Percentiles rank a stretch among this genome's conserved stretches.
phyloP scores from a whole-genome alignment of 78 protist genomes.

The Emiliania huxleyi region DNA sequence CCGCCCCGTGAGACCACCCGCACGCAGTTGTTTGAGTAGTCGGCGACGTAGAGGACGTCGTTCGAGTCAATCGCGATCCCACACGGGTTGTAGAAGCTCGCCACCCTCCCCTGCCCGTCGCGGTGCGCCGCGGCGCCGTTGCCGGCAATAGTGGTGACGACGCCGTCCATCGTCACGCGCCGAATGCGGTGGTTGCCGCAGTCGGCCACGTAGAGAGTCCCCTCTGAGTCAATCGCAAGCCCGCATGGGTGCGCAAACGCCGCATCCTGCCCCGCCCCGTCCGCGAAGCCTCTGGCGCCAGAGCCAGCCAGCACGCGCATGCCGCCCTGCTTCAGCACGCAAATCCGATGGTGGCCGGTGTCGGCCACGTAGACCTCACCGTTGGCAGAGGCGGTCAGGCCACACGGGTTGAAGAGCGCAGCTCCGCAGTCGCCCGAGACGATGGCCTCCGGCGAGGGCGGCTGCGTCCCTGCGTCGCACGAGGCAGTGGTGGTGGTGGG shows the following conservation, averaged over 20 bases:
- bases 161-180: neutral
- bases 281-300: neutral
- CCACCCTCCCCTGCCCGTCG: neutral
- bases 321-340: neutral
- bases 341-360: neutral
- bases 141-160: neutral
- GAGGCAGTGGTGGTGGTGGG: no score
- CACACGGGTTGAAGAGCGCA: conserved; percentile 16
- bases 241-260: neutral
- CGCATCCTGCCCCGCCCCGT: neutral
- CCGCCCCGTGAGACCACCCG: neutral
- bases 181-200: conserved; percentile 14
- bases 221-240: neutral
- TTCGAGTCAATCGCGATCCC: neutral
- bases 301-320: neutral
- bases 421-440: neutral
- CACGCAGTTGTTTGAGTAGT: conserved; percentile 9
- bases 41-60: conserved; percentile 12
- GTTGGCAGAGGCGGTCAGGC: neutral
- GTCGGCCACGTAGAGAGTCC: neutral
- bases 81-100: neutral
- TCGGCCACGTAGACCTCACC: neutral
- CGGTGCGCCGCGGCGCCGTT: neutral
- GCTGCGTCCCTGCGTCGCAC: neutral
- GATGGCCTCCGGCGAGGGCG: neutral